phyloP scores from a whole-genome alignment of 805 yeast genomes.

The Metschnikowia arizonensis region DNA sequence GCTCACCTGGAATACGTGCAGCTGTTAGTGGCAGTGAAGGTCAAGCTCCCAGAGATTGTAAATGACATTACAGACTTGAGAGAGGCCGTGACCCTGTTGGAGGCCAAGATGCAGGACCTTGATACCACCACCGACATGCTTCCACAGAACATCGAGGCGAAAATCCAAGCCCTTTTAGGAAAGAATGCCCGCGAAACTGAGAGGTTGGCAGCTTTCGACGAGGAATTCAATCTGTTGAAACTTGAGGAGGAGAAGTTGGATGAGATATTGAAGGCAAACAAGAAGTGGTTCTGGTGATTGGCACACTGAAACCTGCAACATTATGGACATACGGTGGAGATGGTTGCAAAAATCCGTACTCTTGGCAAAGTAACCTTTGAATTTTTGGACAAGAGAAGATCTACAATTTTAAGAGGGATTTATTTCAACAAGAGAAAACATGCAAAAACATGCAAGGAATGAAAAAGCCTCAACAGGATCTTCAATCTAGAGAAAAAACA shows the following conservation, averaged over 20 bases:
- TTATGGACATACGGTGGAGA: no score
- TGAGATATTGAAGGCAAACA: slow-evolving; percentile 21
- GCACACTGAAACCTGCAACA: no score
- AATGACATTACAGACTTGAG: slow-evolving; percentile 69
- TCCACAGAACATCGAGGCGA: slow-evolving; percentile 36
- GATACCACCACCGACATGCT: slow-evolving; percentile 21
- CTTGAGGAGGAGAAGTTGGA: slow-evolving; percentile 25
- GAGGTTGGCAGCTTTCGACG: slow-evolving; percentile 36
- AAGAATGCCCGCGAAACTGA: slow-evolving; percentile 39
- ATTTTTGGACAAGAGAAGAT: no score
- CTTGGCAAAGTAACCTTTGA: no score
- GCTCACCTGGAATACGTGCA: slow-evolving; percentile 87
- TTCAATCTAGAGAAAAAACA: no score
- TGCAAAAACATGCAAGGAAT: no score
- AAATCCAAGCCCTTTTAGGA: slow-evolving; percentile 33
- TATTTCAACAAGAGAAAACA: no score
- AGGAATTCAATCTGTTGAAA: slow-evolving; percentile 28
- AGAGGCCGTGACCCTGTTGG: slow-evolving; percentile 36
- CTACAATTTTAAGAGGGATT: no score
- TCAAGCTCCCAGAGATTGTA: slow-evolving; percentile 65
- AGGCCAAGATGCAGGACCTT: slow-evolving; percentile 37
- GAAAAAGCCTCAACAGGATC: no score
- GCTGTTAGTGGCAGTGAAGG: slow-evolving; percentile 76
- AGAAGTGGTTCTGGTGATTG: slow-evolving; percentile 30
- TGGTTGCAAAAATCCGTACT: no score